phyloP scores from a whole-genome alignment of 495 filamentous ascomycete genomes.

The Penicillium herquei region DNA sequence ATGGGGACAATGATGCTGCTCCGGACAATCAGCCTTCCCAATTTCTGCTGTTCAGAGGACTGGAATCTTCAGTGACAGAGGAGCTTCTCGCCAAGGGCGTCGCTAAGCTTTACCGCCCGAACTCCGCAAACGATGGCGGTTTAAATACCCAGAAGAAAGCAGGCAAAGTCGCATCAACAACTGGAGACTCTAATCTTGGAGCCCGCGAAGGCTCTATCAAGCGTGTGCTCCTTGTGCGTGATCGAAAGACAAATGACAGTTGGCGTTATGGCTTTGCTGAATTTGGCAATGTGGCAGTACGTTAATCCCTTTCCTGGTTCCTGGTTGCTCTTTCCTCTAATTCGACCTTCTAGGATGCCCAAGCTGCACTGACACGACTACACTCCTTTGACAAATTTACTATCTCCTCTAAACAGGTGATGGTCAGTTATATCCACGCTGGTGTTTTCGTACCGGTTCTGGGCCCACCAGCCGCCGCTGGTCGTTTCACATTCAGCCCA shows the following conservation, averaged over 20 bases:
- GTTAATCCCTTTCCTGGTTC: background rate
- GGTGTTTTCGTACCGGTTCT: constrained; percentile 83
- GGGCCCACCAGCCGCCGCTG: constrained; percentile 51
- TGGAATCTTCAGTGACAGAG: constrained; percentile 75
- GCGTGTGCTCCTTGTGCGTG: constrained; percentile 76
- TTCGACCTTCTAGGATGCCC: constrained; percentile 61
- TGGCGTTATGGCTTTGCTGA: constrained; percentile 91
- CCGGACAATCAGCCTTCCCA: constrained; percentile 74
- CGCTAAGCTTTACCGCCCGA: constrained; percentile 69
- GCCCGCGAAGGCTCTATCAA: constrained; percentile 74
- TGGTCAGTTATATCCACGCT: constrained; percentile 77
- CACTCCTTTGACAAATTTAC: constrained; percentile 79
- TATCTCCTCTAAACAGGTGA: constrained; percentile 73
- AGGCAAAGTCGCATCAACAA: constrained; percentile 72
- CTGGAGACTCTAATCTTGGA: constrained; percentile 68
- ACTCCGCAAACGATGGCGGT: constrained; percentile 17
- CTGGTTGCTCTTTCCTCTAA: background rate
- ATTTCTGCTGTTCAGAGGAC: constrained; percentile 72
- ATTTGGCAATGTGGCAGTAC: constrained; percentile 64
- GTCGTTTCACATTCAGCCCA: constrained; percentile 69
- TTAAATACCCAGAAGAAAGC: constrained; percentile 46
- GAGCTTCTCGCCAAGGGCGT: constrained; percentile 76
- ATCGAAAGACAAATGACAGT: constrained; percentile 70
- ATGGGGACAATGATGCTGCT: constrained; percentile 78
- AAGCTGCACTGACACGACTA: constrained; percentile 71